Base-by-base conservation (phyloP, 495 filamentous ascomycete species). In the Xeromyces bisporus region DNA sequence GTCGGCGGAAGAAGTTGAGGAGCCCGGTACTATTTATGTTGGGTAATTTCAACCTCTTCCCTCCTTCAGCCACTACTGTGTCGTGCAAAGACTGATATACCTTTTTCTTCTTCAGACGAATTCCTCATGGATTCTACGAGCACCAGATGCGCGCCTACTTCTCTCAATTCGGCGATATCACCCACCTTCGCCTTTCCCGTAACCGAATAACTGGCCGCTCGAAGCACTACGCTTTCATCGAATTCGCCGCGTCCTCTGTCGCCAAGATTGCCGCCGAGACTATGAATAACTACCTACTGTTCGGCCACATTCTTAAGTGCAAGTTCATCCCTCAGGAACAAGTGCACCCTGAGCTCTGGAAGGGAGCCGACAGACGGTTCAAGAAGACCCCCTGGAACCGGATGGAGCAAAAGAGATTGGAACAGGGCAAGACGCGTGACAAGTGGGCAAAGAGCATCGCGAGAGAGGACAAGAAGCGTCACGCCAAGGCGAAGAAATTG, bases 241-340 rank as follows among this genome's bases (percentile, higher is more conserved):
- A 96, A 50, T 97, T 97, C 48, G 64, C 67, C 13, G 76, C 74
- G 27, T 50, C 60, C 23, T 68, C 74, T 16, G 86, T 92, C 16
- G 86, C 87, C 33, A 71, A 80, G 46, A 82, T 96, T 39, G 89
- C 87, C 28, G 77, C 80, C 10, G 75, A 76, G 41, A 93, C 89
- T 2, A 97, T 96, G 91, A 69, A 96, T 58, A 93, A 89, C 58
- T 97, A 97, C 50, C 75, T 96, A 10, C 67, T 97, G 45, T 94
- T 89, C 53, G 78, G 80, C 7, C 86, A 91, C 48, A 77, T 96
- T 40, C 59, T 97, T 36, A 81, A 87, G 48, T 85, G 81, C 55
- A 80, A 82, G 51, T 55, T 69, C 18, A 69, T 96, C 6, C 70
- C 81, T 1, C 48, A 64, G 13, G 80, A 77, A 36, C 75, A 89